phyloP scores from a whole-genome alignment of 352 stramenopile genomes.

The Phytophthora boehmeriae region DNA sequence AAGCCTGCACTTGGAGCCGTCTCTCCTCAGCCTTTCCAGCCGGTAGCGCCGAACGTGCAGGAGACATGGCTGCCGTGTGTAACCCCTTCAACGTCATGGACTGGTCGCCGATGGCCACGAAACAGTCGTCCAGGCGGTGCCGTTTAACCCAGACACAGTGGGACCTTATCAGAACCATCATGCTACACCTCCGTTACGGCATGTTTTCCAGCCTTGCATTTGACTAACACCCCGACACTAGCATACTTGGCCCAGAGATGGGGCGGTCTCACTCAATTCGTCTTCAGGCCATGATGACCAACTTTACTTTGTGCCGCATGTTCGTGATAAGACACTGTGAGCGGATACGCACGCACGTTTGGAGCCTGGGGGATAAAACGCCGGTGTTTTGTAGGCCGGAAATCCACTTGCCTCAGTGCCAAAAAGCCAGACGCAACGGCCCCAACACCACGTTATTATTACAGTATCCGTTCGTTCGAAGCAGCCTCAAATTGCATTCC shows the following conservation, averaged over 20 bases:
- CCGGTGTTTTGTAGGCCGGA: conserved; percentile 1
- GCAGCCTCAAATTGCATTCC: conserved; percentile 20
- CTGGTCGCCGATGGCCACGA: not conserved
- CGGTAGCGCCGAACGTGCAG: conserved; percentile 46
- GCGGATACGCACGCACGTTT: conserved; percentile 13
- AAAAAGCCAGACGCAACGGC: conserved; percentile 6
- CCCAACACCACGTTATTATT: too few relatives aligned
- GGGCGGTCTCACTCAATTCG: not conserved
- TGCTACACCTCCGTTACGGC: not conserved
- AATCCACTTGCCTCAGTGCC: conserved; percentile 13
- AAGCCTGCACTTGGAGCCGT: conserved; percentile 22
- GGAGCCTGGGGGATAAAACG: conserved; percentile 4
- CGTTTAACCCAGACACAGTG: conserved; percentile 8
- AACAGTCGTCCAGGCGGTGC: not conserved
- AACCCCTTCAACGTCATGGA: conserved; percentile 1
- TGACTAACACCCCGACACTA: too few relatives aligned
- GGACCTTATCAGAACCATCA: not conserved
- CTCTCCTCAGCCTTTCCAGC: conserved; percentile 42
- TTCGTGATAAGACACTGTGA: conserved; percentile 30
- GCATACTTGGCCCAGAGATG: not conserved
- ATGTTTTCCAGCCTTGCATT: not conserved
- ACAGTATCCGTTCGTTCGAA: too few relatives aligned
- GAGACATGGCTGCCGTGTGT: conserved; percentile 21
- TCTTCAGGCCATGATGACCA: conserved; percentile 13
- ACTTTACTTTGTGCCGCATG: conserved; percentile 21